Conservation (phyloP, 1,284 basidiomycete genomes). For the Malassezia equina region DNA sequence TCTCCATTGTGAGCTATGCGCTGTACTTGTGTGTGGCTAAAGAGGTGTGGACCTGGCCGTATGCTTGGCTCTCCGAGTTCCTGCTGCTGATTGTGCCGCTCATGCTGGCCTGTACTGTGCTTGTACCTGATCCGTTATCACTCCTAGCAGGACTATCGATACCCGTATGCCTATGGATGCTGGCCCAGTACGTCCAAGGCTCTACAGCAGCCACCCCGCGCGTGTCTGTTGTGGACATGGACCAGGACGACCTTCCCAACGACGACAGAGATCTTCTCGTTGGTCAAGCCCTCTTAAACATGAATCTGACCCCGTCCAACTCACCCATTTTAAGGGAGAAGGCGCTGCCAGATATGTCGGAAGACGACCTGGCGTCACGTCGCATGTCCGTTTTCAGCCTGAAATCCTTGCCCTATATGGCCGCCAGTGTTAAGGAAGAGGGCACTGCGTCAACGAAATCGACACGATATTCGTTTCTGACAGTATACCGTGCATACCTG, state of each 20-base stretch:
- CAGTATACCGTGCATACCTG: constrained; percentile 87
- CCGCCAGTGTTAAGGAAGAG: not conserved
- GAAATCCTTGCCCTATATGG: not conserved
- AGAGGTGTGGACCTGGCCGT: not conserved
- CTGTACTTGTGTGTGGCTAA: not conserved
- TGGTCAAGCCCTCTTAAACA: not conserved
- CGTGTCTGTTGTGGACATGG: not conserved
- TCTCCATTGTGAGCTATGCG: constrained; percentile 1
- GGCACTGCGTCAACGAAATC: not conserved
- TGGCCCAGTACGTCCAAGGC: not conserved
- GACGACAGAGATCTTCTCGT: not conserved
- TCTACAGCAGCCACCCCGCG: not conserved
- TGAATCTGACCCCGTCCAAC: not conserved
- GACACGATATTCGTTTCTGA: constrained; percentile 56
- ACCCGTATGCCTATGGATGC: not conserved
- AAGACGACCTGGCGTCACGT: not conserved
- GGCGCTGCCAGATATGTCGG: not conserved
- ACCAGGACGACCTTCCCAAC: not conserved
- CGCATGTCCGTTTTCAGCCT: not conserved
- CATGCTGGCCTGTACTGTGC: constrained; percentile 1
- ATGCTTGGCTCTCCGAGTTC: not conserved
- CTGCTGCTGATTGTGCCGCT: constrained; percentile 4
- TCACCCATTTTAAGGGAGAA: not conserved
- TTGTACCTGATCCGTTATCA: not conserved
- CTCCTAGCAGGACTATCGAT: not conserved